Evolutionary conservation across 208 protist genomes (phyloP).

Genomic region (Angomonas deanei): DNA sequence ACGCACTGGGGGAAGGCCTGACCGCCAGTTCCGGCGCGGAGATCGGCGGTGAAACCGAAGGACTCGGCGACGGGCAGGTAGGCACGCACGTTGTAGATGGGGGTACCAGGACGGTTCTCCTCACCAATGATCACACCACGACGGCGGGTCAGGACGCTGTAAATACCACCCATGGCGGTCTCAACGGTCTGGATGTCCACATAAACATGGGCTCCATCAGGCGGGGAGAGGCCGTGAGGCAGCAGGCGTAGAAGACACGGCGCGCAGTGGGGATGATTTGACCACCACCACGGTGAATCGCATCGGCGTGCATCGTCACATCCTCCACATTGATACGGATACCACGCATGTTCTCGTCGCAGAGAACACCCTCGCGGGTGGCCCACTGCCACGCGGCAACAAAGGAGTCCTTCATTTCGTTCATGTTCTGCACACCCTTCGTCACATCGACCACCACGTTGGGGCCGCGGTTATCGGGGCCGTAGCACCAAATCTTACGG

Average conservation of each 20-base stretch:
- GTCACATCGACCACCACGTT: constrained; percentile 98
- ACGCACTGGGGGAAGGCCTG: constrained; percentile 96
- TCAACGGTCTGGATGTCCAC: constrained; percentile 97
- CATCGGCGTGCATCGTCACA: constrained; percentile 98
- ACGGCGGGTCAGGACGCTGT: constrained; percentile 93
- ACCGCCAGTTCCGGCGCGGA: constrained; percentile 94
- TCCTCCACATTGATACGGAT: constrained; percentile 96
- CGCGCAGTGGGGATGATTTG: constrained; percentile 97
- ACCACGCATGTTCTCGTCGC: constrained; percentile 96
- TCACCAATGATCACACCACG: constrained; percentile 96
- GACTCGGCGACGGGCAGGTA: constrained; percentile 99
- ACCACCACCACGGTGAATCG: constrained; percentile 97
- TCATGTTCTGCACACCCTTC: constrained; percentile 97
- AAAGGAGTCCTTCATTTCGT: constrained; percentile 98
- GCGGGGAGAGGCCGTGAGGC: constrained; percentile 89
- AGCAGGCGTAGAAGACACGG: constrained; percentile 92
- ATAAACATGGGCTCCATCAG: constrained; percentile 97
- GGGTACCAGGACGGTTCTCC: constrained; percentile 94
- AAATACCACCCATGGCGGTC: constrained; percentile 94
- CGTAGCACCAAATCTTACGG: constrained; percentile 98
- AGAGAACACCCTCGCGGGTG: constrained; percentile 91
- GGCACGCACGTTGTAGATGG: constrained; percentile 96
- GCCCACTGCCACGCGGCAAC: constrained; percentile 95
- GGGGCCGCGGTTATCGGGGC: constrained; percentile 92
- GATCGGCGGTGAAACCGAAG: constrained; percentile 96